phyloP scores from a whole-genome alignment of 306 rosid species.

The Dryas octopetala region DNA sequence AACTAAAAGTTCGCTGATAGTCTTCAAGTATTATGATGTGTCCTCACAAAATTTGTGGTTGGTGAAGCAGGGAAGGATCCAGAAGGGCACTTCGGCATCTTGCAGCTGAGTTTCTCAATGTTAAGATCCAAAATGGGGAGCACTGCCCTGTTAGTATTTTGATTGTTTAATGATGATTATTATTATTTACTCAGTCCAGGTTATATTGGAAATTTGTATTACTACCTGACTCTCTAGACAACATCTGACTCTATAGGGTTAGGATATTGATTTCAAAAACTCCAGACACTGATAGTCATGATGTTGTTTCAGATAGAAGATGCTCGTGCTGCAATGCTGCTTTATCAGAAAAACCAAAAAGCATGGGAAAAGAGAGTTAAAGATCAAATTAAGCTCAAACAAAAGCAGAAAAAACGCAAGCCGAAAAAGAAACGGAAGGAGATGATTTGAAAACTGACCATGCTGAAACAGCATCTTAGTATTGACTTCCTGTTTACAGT shows the following conservation, averaged over 20 bases:
- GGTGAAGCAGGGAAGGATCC: slow-evolving; percentile 49
- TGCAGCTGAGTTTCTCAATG: slow-evolving; percentile 71
- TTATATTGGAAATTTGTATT: background rate
- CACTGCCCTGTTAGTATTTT: slow-evolving; percentile 84
- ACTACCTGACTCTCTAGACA: background rate
- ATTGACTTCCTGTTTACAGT: background rate
- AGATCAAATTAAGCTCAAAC: slow-evolving; percentile 52
- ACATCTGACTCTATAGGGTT: background rate
- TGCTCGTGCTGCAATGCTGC: slow-evolving; percentile 93
- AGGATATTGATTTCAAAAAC: background rate
- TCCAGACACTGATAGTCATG: background rate
- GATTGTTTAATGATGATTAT: slow-evolving; percentile 4
- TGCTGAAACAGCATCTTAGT: slow-evolving; percentile 28
- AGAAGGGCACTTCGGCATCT: slow-evolving; percentile 80
- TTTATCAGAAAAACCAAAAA: slow-evolving; percentile 69
- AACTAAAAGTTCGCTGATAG: background rate
- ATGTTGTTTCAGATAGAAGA: slow-evolving; percentile 60
- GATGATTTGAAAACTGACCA: slow-evolving; percentile 25
- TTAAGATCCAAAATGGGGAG: slow-evolving; percentile 81
- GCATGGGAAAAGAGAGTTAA: slow-evolving; percentile 75
- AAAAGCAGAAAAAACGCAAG: slow-evolving; percentile 72
- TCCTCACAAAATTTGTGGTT: slow-evolving; percentile 31
- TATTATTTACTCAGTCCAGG: background rate
- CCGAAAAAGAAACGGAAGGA: slow-evolving; percentile 57
- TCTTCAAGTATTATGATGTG: background rate